Base-by-base conservation (phyloP, 495 filamentous ascomycete genomes). In the Penicillium macrosclerotiorum region DNA sequence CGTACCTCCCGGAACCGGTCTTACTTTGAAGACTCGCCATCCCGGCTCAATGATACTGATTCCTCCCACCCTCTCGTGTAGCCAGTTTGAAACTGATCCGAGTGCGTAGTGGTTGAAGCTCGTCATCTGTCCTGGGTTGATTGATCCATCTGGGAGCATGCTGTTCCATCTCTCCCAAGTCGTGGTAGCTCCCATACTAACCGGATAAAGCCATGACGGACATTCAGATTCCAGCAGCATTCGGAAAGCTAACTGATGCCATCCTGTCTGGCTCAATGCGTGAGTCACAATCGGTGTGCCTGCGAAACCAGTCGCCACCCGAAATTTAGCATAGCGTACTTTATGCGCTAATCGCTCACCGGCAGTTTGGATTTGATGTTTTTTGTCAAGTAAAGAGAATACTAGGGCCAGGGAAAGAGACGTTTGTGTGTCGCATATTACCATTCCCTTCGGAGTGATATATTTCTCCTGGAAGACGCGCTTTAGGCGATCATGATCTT, bases 151-250 rank as follows among this genome's bases (percentile, higher is more conserved):
- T 0, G 73, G 69, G 3, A 78, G 60, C 51, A 82, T 69, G 22
- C 67, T 72, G 43, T 81, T 72, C 78, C 79, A 81, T 4, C 79
- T 63, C 55, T 82, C 78, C 78, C 75, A 81, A 1, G 73, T 71
- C 2, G 77, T 78, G 0, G 79, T 82, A 0, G 69, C 77, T 6
- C 68, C 70, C 70, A 77, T 73, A 2, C 57, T 62, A 14, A 82
- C 64, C 4, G 72, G 75, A 53, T 77, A 79, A 31, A 81, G 52
- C 76, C 75, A 79, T 6, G 65, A 75, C 1, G 77, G 71, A 20
- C 71, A 57, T 12, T 40, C 51, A 14, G 66, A 65, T 60, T 75
- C 38, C 40, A 64, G 57, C 11, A 73, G 50, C 70, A 73, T 73
- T 6, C 64, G 57, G 36, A 72, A 72, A 26, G 59, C 57, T 8